These are phyloP conservation scores for Hortaea sp. DNA, from an alignment of 2,329 filamentous ascomycete genomes.

Conservation along the genomic window DNA sequence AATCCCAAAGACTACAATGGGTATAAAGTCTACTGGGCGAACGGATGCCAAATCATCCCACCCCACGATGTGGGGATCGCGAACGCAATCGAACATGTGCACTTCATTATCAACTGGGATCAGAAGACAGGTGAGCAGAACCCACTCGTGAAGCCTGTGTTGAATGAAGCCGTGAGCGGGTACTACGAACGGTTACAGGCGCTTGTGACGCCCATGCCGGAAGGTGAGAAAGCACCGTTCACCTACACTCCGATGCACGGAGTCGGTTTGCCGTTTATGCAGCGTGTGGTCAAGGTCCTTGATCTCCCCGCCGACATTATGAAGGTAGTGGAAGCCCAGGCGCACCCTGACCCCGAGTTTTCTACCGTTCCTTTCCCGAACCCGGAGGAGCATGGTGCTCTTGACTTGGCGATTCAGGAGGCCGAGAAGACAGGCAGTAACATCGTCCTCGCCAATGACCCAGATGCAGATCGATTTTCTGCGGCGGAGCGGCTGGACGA, in stretches of 20 bases:
- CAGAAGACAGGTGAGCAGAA: slow-evolving; percentile 32
- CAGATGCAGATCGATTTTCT: slow-evolving; percentile 55
- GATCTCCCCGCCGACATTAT: slow-evolving; percentile 24
- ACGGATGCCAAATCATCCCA: slow-evolving; percentile 56
- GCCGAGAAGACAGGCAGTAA: slow-evolving; percentile 40
- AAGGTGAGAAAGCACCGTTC: slow-evolving; percentile 23
- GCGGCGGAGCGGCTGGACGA: slow-evolving; percentile 47
- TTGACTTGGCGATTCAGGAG: slow-evolving; percentile 48
- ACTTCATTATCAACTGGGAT: slow-evolving; percentile 42
- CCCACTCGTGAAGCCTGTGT: slow-evolving; percentile 32
- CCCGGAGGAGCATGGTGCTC: slow-evolving; percentile 53
- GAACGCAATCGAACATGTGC: slow-evolving; percentile 44
- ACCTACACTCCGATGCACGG: slow-evolving; percentile 51
- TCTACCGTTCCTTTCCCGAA: slow-evolving; percentile 56
- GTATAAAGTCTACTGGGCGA: slow-evolving; percentile 58
- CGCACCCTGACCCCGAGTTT: slow-evolving; percentile 52
- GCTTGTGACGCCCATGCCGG: slow-evolving; percentile 21
- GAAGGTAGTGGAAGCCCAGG: slow-evolving; percentile 41
- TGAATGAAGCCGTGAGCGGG: slow-evolving; percentile 31
- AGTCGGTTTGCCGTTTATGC: slow-evolving; percentile 42
- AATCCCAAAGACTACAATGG: slow-evolving; percentile 56
- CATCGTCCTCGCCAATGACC: slow-evolving; percentile 53
- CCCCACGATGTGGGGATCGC: slow-evolving; percentile 52
- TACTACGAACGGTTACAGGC: slow-evolving; percentile 36
- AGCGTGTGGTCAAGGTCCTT: slow-evolving; percentile 28